A percentile compares a stretch with the other conserved stretches of the same genome.
Evolutionary conservation across 352 stramenopile species (phyloP).

Genomic region (Globisporangium cystogenes): DNA sequence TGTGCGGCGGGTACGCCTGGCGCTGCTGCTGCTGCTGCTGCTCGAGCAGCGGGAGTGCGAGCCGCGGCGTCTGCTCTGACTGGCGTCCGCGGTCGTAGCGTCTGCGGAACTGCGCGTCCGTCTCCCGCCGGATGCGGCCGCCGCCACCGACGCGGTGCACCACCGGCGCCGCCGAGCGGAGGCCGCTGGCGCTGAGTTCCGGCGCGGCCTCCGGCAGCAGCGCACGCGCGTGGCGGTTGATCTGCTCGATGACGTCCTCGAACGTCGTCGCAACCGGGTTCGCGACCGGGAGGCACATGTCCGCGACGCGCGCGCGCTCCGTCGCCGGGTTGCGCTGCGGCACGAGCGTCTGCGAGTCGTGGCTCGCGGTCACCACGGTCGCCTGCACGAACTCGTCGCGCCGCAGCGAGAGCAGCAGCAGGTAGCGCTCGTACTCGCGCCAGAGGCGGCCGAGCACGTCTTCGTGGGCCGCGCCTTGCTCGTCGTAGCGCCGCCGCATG

Average conservation of each 20-base stretch:
- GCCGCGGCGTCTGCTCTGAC: conserved; percentile 1
- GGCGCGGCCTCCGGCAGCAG: conserved; percentile 40
- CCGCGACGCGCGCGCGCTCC: conserved; percentile 44
- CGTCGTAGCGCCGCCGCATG: conserved; percentile 40
- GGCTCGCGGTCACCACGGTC: conserved; percentile 29
- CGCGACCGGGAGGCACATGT: conserved; percentile 33
- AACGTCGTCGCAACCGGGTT: conserved; percentile 18
- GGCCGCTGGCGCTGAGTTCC: conserved; percentile 15
- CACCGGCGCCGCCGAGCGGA: neutral
- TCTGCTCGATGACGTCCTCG: conserved; percentile 50
- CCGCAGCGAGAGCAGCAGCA: conserved; percentile 55
- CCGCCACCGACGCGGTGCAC: conserved; percentile 3
- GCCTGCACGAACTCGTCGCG: conserved; percentile 56
- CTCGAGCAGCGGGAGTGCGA: conserved; percentile 5
- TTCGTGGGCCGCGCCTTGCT: conserved; percentile 41
- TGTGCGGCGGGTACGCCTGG: conserved; percentile 16
- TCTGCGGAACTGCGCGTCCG: neutral
- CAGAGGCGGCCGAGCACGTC: conserved; percentile 52
- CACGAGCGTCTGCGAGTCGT: conserved; percentile 51
- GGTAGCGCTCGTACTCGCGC: conserved; percentile 50
- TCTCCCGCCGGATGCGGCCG: conserved; percentile 1
- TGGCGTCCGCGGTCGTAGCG: conserved; percentile 10
- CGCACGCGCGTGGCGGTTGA: conserved; percentile 38
- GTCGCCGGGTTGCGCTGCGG: conserved; percentile 58
- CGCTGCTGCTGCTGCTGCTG: neutral